A percentile compares a stretch with the other conserved stretches of the same genome.
Conservation (phyloP, 495 filamentous ascomycete species). For the Trichoderma reesei region DNA sequence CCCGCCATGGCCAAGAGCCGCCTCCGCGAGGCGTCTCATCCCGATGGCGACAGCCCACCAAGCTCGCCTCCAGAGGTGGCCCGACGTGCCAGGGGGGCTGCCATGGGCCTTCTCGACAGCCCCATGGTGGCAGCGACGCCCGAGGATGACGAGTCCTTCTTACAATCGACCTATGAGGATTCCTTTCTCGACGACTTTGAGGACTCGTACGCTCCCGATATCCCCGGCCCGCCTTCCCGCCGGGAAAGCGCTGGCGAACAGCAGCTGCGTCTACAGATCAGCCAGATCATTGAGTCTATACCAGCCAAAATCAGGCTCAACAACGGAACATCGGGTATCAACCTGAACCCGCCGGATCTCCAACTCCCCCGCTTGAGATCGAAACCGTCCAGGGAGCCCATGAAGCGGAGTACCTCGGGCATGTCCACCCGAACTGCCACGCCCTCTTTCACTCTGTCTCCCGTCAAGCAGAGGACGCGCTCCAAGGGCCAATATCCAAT, state of each 20-base stretch:
- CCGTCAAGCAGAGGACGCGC: conserved; percentile 39
- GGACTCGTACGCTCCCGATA: conserved; percentile 25
- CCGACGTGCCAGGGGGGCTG: background rate
- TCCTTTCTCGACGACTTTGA: conserved; percentile 23
- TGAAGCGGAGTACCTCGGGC: conserved; percentile 34
- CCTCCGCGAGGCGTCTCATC: background rate
- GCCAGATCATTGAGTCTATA: conserved; percentile 68
- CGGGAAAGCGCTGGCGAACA: conserved; percentile 40
- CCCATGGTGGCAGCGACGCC: conserved; percentile 14
- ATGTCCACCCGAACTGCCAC: conserved; percentile 47
- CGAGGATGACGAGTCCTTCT: conserved; percentile 22
- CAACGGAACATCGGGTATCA: conserved; percentile 34
- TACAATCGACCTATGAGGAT: conserved; percentile 16
- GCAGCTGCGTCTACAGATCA: conserved; percentile 76
- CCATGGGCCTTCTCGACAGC: background rate
- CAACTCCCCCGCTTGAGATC: conserved; percentile 28
- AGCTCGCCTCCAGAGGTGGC: conserved; percentile 29
- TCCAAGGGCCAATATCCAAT: conserved; percentile 44
- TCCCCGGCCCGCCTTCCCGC: conserved; percentile 25
- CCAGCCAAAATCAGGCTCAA: conserved; percentile 71
- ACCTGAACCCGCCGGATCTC: conserved; percentile 39
- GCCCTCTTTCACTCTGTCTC: conserved; percentile 61
- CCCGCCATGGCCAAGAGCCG: conserved; percentile 23
- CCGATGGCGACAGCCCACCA: conserved; percentile 23
- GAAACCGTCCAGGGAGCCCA: conserved; percentile 25